Conservation (phyloP, 2,329 filamentous ascomycete genomes). For the Phaeosphaeriaceae sp. region DNA sequence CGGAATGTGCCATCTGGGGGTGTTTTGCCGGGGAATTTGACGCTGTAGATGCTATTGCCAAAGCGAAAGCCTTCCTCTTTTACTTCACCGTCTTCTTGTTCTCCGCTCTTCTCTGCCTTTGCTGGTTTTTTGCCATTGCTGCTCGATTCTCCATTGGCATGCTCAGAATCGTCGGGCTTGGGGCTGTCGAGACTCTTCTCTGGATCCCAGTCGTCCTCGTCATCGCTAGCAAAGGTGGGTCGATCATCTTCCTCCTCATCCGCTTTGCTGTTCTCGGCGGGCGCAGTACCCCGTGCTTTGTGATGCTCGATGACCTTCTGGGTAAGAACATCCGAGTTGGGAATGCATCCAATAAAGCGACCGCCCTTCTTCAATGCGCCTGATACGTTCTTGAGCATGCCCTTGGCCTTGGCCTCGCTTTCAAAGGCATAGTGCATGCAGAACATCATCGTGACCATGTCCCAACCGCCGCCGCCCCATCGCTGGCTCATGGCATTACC, state of each 20-base stretch:
- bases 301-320: slow-evolving; percentile 80
- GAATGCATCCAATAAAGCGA: slow-evolving; percentile 91
- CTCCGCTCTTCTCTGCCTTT: slow-evolving; percentile 51
- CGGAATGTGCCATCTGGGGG: slow-evolving; percentile 89
- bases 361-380: slow-evolving; percentile 91
- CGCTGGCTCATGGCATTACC: slow-evolving; percentile 65
- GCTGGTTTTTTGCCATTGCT: slow-evolving; percentile 29
- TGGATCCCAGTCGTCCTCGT: slow-evolving; percentile 54
- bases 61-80: slow-evolving; percentile 67
- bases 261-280: slow-evolving; percentile 43
- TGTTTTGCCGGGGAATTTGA: slow-evolving; percentile 83
- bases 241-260: slow-evolving; percentile 41
- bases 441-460: slow-evolving; percentile 99
- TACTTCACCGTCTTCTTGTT: slow-evolving; percentile 54
- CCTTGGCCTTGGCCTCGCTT: slow-evolving; percentile 84
- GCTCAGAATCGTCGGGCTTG: slow-evolving; percentile 46
- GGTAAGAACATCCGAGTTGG: slow-evolving; percentile 92
- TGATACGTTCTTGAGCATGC: slow-evolving; percentile 92
- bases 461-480: slow-evolving; percentile 78
- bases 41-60: slow-evolving; percentile 92
- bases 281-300: slow-evolving; percentile 53
- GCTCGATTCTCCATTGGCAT: slow-evolving; percentile 31
- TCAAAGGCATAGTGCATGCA: slow-evolving; percentile 99
- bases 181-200: slow-evolving; percentile 52
- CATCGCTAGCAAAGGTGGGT: slow-evolving; percentile 45